Percentiles rank a stretch among this genome's conserved stretches.
phyloP scores from a whole-genome alignment of 345 rosid genomes.

The Eucalyptus coolabah region DNA sequence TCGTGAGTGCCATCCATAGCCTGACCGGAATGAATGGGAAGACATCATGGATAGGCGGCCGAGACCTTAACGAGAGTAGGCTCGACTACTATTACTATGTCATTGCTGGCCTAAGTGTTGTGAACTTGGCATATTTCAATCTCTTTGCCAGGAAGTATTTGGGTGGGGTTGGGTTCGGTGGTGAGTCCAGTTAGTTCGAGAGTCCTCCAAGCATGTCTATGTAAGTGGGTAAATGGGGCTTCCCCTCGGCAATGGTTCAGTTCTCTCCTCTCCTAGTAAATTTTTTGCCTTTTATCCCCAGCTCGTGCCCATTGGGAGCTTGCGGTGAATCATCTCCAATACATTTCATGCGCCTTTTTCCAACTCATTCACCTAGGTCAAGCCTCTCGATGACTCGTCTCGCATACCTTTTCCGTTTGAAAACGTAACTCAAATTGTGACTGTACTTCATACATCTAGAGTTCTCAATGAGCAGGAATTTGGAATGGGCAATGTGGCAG shows the following conservation, averaged over 20 bases:
- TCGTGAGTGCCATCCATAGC: neutral
- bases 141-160: neutral
- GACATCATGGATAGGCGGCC: neutral
- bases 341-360: neutral
- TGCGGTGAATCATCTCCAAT: neutral
- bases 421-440: neutral
- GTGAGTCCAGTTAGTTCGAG: neutral
- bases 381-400: neutral
- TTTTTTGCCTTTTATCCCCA: neutral
- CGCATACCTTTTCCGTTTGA: neutral
- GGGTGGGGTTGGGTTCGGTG: neutral
- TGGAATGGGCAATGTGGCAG: neutral
- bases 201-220: neutral
- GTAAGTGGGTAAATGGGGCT: neutral
- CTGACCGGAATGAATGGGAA: neutral
- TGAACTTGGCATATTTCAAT: neutral
- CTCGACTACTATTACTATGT: neutral
- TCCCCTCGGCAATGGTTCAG: neutral
- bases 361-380: neutral
- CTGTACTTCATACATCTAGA: neutral
- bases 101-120: neutral
- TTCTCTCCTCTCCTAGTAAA: neutral
- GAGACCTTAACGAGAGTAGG: neutral
- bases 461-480: neutral
- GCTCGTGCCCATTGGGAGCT: neutral